Evolutionary conservation across 805 yeast species (phyloP).

Genomic region (fission yeast (Schizosaccharomyces pombe)): ASM294v3 CU329670.1:1678001-1678500

Average conservation of each 20-base stretch:
- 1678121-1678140: not conserved
- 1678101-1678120: no score
- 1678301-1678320: slow-evolving; percentile 14
- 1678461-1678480: not conserved
- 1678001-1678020: no score
- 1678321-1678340: slow-evolving; percentile 16
- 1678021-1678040: no score
- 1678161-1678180: not conserved
- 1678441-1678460: slow-evolving; percentile 5
- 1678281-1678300: slow-evolving; percentile 11
- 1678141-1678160: not conserved
- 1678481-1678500: slow-evolving; percentile 5
- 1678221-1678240: not conserved
- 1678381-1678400: not conserved
- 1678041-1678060: no score
- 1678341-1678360: slow-evolving; percentile 12
- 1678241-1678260: not conserved
- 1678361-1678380: slow-evolving; percentile 8
- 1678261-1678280: slow-evolving; percentile 11
- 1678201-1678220: slow-evolving; percentile 6
- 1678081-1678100: no score
- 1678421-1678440: slow-evolving; percentile 6
- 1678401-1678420: slow-evolving; percentile 11
- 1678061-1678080: no score
- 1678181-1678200: not conserved